Conservation (phyloP, 306 rosid genomes). For the Betula pendula region DNA sequence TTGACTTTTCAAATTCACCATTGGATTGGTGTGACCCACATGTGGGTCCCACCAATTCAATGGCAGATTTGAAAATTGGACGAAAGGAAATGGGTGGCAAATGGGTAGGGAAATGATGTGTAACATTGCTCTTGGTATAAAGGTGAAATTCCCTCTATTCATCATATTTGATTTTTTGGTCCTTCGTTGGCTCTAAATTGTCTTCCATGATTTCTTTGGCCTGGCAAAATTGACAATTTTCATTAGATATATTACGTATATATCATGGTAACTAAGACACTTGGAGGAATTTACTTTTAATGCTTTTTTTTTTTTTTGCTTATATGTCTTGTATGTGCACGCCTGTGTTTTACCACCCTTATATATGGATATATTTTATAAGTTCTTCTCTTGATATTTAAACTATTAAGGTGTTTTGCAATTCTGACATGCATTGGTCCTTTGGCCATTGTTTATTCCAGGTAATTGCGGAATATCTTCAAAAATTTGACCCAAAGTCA, state of each 20-base stretch:
- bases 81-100: no score
- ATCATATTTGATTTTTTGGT: constrained; percentile 1
- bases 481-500: constrained; percentile 94
- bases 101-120: no score
- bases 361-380: neutral
- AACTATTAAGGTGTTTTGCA: neutral
- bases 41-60: no score
- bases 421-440: constrained; percentile 12
- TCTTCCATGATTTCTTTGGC: constrained; percentile 16
- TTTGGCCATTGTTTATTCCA: constrained; percentile 36
- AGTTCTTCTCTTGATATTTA: constrained; percentile 1
- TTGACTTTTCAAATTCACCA: no score
- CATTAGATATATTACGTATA: neutral
- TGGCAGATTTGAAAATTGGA: no score
- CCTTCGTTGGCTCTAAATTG: constrained; percentile 11
- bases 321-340: constrained; percentile 7
- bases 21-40: no score
- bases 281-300: constrained; percentile 5
- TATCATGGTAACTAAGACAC: neutral
- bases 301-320: constrained; percentile 7
- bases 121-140: no score
- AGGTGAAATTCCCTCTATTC: constrained; percentile 8
- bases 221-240: constrained; percentile 24
- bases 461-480: constrained; percentile 98
- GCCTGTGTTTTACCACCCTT: neutral